A percentile compares a stretch with the other conserved stretches of the same genome.
Evolutionary conservation across 768 basidiomycete species (phyloP).

Genomic region (Tricholoma sp.): DNA sequence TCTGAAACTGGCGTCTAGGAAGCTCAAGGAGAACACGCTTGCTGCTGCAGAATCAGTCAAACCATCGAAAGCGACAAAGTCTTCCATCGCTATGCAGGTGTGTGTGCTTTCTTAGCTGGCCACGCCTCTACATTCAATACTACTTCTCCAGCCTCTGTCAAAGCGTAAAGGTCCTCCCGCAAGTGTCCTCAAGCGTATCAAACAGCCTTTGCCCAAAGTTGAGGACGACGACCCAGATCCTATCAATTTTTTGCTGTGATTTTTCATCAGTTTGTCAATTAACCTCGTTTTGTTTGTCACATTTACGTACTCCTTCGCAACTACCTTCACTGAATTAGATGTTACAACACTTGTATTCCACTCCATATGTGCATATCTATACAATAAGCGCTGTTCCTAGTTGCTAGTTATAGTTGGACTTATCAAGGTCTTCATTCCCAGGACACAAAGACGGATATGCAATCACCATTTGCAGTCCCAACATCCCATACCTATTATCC

Average conservation of each 20-base stretch:
- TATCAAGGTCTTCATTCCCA: neutral
- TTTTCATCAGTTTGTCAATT: neutral
- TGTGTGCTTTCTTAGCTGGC: neutral
- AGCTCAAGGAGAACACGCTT: slow-evolving; percentile 29
- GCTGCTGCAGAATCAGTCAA: neutral
- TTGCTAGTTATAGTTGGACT: neutral
- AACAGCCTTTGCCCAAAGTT: slow-evolving; percentile 13
- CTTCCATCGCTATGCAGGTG: neutral
- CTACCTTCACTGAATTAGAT: neutral
- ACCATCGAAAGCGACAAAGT: neutral
- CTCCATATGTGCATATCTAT: neutral
- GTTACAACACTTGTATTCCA: neutral
- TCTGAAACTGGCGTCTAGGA: slow-evolving; percentile 15
- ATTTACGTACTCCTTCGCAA: no score
- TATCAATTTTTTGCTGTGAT: slow-evolving; percentile 16
- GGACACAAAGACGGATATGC: no score
- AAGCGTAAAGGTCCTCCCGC: slow-evolving; percentile 11
- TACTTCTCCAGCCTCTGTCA: neutral
- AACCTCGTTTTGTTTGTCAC: neutral
- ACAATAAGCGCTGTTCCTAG: neutral
- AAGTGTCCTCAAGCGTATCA: slow-evolving; percentile 18
- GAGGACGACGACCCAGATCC: slow-evolving; percentile 22
- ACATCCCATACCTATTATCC: neutral
- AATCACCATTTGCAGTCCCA: neutral
- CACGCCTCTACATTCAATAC: neutral